phyloP scores from a whole-genome alignment of 257 asterid species.

The Coffea eugenioides region DNA sequence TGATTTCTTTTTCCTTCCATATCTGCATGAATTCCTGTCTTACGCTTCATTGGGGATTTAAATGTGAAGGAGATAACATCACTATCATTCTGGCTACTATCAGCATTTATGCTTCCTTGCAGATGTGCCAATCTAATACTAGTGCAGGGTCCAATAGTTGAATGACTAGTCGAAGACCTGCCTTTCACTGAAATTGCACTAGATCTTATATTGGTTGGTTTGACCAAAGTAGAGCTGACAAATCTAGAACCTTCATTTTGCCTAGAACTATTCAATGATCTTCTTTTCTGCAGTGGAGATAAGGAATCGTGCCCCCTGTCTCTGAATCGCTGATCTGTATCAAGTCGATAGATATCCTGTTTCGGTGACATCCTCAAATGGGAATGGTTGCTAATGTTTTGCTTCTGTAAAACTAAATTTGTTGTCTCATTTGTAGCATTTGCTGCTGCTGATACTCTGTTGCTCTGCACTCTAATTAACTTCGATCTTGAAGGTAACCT shows the following conservation, averaged over 20 bases:
- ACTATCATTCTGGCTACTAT: slow-evolving; percentile 19
- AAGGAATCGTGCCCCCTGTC: slow-evolving; percentile 33
- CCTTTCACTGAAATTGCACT: slow-evolving; percentile 31
- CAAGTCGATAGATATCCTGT: slow-evolving; percentile 41
- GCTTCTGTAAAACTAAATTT: slow-evolving; percentile 31
- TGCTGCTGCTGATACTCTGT: slow-evolving; percentile 29
- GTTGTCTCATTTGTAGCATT: slow-evolving; percentile 31
- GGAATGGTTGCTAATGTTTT: slow-evolving; percentile 27
- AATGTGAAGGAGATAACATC: slow-evolving; percentile 41
- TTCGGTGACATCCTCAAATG: slow-evolving; percentile 33
- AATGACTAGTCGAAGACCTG: slow-evolving; percentile 17
- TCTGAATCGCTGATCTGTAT: slow-evolving; percentile 38
- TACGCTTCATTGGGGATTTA: slow-evolving; percentile 50
- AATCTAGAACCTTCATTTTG: slow-evolving; percentile 41
- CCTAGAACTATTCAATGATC: slow-evolving; percentile 38
- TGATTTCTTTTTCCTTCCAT: slow-evolving; percentile 28
- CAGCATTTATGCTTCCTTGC: slow-evolving; percentile 32
- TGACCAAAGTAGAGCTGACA: slow-evolving; percentile 21
- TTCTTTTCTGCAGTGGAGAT: slow-evolving; percentile 57
- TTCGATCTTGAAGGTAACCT: slow-evolving; percentile 41
- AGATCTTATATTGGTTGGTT: slow-evolving; percentile 22
- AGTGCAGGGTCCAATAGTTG: slow-evolving; percentile 21
- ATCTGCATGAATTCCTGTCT: slow-evolving; percentile 24
- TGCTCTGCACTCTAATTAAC: slow-evolving; percentile 22
- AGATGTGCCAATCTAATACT: slow-evolving; percentile 19